Conservation (phyloP, 495 filamentous ascomycete species). For the Xylaria venustula region DNA sequence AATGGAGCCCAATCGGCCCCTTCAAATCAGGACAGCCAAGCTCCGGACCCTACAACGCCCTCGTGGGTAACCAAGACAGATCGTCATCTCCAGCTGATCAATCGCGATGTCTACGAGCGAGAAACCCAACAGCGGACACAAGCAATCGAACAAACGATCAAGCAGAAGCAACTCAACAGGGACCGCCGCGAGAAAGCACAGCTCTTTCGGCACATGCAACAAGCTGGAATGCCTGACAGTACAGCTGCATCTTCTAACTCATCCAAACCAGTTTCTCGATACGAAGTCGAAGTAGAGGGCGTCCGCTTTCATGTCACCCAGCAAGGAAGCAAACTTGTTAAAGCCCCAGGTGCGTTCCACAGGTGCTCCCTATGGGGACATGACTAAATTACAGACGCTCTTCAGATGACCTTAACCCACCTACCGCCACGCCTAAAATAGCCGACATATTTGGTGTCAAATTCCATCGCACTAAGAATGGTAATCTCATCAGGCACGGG, state of each 20-base stretch:
- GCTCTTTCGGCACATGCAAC: conserved; percentile 41
- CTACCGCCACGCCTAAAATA: conserved; percentile 74
- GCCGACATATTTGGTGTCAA: conserved; percentile 76
- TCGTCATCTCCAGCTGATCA: conserved; percentile 88
- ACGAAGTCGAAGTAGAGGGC: conserved; percentile 73
- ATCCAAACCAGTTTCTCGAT: conserved; percentile 36
- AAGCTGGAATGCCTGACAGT: conserved; percentile 31
- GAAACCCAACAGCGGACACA: conserved; percentile 65
- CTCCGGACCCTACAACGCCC: conserved; percentile 39
- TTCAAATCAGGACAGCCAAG: conserved; percentile 27
- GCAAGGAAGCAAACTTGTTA: conserved; percentile 82
- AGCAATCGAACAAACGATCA: conserved; percentile 70
- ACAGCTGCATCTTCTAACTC: conserved; percentile 34
- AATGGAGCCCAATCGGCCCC: conserved; percentile 46
- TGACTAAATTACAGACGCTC: conserved; percentile 41
- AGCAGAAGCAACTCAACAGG: conserved; percentile 56
- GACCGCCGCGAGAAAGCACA: conserved; percentile 64
- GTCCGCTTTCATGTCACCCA: conserved; percentile 72
- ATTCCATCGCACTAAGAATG: conserved; percentile 86
- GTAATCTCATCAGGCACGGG: conserved; percentile 80
- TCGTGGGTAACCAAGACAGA: conserved; percentile 79
- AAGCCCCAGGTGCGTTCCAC: conserved; percentile 60
- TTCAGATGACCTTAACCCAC: conserved; percentile 61
- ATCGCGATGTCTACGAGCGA: conserved; percentile 77
- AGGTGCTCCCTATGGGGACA: not conserved